Conservation (phyloP, 768 basidiomycete genomes). For the Lentinula detonsa region DNA sequence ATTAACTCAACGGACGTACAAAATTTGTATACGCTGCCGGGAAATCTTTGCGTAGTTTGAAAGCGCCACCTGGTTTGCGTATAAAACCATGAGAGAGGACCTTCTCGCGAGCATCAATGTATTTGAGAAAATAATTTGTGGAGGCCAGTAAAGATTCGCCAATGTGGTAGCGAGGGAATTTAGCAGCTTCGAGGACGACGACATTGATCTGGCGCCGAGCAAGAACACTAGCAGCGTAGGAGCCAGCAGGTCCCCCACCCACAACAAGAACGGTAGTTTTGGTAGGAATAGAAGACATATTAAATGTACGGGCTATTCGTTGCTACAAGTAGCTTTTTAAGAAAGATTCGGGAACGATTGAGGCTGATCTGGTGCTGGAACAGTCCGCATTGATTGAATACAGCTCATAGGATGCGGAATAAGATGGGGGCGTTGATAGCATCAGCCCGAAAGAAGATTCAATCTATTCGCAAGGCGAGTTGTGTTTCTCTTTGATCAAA, state of each 20-base stretch:
- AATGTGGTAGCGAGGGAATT: slow-evolving; percentile 30
- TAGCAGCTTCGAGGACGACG: slow-evolving; percentile 16
- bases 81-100: slow-evolving; percentile 35
- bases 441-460: no score
- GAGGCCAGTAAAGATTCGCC: slow-evolving; percentile 30
- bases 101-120: slow-evolving; percentile 43
- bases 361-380: no score
- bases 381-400: no score
- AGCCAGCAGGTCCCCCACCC: slow-evolving; percentile 26
- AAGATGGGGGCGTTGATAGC: no score
- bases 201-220: slow-evolving; percentile 20
- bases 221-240: slow-evolving; percentile 20
- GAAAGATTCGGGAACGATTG: neutral
- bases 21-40: neutral
- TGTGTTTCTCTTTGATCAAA: no score
- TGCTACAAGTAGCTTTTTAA: neutral
- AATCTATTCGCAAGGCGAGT: no score
- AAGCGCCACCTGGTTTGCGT: slow-evolving; percentile 49
- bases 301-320: neutral
- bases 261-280: slow-evolving; percentile 26
- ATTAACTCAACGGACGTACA: neutral
- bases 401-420: no score
- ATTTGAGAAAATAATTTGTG: slow-evolving; percentile 43
- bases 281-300: neutral
- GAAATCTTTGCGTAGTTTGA: slow-evolving; percentile 45